Conservation (phyloP, 306 rosid genomes). For the Hylodesmum podocarpum region DNA sequence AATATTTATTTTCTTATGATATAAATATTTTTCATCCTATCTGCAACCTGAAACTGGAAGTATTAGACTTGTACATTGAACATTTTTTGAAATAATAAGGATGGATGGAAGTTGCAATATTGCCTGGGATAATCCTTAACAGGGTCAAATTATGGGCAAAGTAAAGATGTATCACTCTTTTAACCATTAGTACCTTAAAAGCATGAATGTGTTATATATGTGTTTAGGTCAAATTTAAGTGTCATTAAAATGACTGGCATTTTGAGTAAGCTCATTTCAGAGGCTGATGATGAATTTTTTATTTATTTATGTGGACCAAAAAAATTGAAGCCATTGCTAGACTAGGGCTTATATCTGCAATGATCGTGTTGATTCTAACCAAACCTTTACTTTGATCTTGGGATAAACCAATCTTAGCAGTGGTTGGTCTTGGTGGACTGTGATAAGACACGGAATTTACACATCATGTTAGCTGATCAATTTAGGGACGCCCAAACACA, state of each 20-base stretch:
- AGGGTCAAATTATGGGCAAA: not conserved
- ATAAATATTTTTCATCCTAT: slow-evolving; percentile 2
- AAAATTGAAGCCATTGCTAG: not conserved
- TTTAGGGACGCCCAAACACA: not conserved
- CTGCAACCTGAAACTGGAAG: not conserved
- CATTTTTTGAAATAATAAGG: not conserved
- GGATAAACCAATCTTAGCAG: slow-evolving; percentile 1
- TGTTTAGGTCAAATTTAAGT: not conserved
- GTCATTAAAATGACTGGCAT: not conserved
- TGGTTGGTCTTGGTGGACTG: not conserved
- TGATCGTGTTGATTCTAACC: not conserved
- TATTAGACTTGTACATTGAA: not conserved
- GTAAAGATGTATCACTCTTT: not conserved
- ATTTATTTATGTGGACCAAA: slow-evolving; percentile 12
- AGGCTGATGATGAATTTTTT: not conserved
- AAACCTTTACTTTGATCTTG: slow-evolving; percentile 4
- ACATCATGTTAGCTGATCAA: not conserved
- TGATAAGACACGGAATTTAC: slow-evolving; percentile 8
- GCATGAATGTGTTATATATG: not conserved
- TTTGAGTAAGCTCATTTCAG: slow-evolving; percentile 11
- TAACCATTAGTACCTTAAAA: not conserved
- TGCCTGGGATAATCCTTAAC: slow-evolving; percentile 5
- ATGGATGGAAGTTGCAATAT: slow-evolving; percentile 14
- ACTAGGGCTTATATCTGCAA: not conserved
- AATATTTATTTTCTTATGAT: slow-evolving; percentile 6